Base-by-base conservation (phyloP, 345 rosid species). In the Cardamine occulta region DNA sequence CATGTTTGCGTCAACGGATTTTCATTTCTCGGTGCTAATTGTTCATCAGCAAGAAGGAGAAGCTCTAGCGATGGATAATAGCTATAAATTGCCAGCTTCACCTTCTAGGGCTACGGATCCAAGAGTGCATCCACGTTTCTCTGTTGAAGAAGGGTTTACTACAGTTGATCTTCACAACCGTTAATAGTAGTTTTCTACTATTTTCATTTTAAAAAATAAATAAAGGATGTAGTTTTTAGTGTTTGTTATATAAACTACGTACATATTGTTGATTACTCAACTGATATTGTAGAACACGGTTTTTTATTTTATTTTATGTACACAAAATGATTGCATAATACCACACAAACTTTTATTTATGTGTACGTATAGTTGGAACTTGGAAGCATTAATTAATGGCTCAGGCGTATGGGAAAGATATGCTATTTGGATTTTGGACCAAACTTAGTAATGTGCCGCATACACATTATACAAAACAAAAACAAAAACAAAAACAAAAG, bases 31-130 rank as follows among this genome's bases (percentile, higher is more conserved):
- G 9, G 83, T 80, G 19, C 32, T 80, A 10, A 77, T 80, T 40
- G 1, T 80, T 66, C 77, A 75, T 52, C 83, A 80, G 62, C 83
- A 80, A 70, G 73, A 68, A 39, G 80, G 74, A 14, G 83, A 71
- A 0, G n/a, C 28, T 65, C 24, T 70, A 28, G 75, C 59, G 0
- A 47, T 64, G 56, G 83, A 80, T 42, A 44, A 52, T 66, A 45
- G 77, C 26, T 70, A 63, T 58, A 55, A 6, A 37, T 55, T 75
- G 5, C 68, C 72, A 44, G 17, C 0, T 60, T 64, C 77, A 9
- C 28, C 67, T 59, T 39, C 4, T 60, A 64, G 24, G 35, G 11
- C 7, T n/a, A 66, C 8, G 17, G 80, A 75, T 39, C 6, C 61
- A 0, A 65, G 71, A 62, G 58, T 71, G 8, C 39, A 80, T 6